Base-by-base conservation (phyloP, 164 flowering plant genomes). In the Buxus sempervirens region DNA sequence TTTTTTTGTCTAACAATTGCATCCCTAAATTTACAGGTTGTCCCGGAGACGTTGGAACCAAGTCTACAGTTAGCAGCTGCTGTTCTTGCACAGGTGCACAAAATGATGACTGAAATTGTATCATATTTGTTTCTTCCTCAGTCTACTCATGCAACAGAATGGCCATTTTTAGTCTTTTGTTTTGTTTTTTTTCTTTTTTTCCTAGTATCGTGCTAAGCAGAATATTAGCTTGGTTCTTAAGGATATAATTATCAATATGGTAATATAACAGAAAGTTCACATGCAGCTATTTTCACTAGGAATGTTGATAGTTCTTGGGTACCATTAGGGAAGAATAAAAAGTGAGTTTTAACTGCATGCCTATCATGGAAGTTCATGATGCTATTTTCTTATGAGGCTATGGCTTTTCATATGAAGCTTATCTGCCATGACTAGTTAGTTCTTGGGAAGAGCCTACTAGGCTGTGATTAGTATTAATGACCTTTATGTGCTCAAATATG, bases 61-160 rank as follows among this genome's bases (percentile, higher is more conserved):
- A 93, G 99, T 80, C 81, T 96, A 49, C 99, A 96, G 78, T 80
- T 96, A 71, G 99, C 99, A 62, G 97, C 99, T 73, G 99, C 99
- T 74, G 99, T 96, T 76, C 98, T 96, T 78, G 95, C 99, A 61
- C 98, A 96, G 94, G 99, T 96, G 73, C 68, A 48, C 66, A 26
- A 16, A 53, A 51, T 54, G 51, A 27, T 19, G 7, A 27, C 59
- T 67, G 48, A 42, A n/a, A 59, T 68, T 24, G 65, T 67, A 22
- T 65, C 4, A 51, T 32, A 18, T n/a, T n/a, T 32, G 61, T 25
- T 41, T 22, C 51, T 45, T 66, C 23, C 19, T 4, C 23, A 32
- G 21, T 38, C 54, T 28, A 56, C 23, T 18, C 20, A 55, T 18
- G 51, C 22, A n/a, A 12, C 13, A 22, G 15, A 49, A 22, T 24